Percentiles rank a stretch among this genome's conserved stretches.
These are phyloP conservation scores for Cymodocea nodosa DNA, from an alignment of 116 monocot species.

Conservation along the genomic window DNA sequence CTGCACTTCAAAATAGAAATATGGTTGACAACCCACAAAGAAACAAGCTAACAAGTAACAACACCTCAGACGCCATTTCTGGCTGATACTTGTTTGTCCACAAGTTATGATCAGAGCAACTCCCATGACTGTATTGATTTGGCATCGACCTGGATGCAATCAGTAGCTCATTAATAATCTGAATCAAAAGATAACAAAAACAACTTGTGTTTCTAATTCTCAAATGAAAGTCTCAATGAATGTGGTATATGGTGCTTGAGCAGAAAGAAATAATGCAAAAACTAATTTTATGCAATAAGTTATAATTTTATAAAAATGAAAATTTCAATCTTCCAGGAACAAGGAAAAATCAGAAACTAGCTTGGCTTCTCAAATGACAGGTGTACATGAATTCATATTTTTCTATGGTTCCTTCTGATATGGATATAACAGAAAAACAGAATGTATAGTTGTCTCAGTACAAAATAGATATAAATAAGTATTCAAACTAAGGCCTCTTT, in stretches of 20 bases:
- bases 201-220: neutral
- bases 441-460: no score
- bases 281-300: no score
- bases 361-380: no score
- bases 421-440: no score
- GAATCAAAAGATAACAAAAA: neutral
- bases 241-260: neutral
- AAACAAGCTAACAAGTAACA: neutral
- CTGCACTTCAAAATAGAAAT: neutral
- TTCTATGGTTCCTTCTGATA: no score
- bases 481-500: no score
- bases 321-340: no score
- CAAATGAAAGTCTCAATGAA: neutral
- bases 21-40: neutral
- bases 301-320: no score
- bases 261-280: no score
- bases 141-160: neutral
- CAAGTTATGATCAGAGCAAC: conserved; percentile 32
- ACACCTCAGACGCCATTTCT: conserved; percentile 64
- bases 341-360: no score
- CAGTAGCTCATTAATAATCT: neutral
- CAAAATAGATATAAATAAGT: no score
- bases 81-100: conserved; percentile 92
- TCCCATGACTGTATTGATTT: conserved; percentile 5
- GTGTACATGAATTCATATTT: no score